Evolutionary conservation across 805 yeast genomes (phyloP), one percentile per base, ranked within the genome.

Genomic region (Scheffersomyces stipitis): DNA sequence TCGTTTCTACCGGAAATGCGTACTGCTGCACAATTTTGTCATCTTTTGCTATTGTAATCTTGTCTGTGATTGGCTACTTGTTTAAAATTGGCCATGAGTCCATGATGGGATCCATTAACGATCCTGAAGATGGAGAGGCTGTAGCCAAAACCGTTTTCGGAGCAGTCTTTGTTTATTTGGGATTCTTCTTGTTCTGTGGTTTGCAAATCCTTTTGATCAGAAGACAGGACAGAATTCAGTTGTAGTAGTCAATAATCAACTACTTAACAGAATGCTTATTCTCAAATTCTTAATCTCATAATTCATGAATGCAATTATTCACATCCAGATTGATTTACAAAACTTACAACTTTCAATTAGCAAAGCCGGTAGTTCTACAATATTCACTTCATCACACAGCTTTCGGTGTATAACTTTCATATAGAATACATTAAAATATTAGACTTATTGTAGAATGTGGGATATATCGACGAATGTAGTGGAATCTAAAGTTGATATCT

Each of bases 11-110:
- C 33, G 86, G 81, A 18, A 82, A 86, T 55, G 98, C 99, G 16
- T 91, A 96, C 86, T 88, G 86, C 62, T 91, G 99, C 61, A 91
- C 98, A 30, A 76, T 91, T 28, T 72, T 93, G 30, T 89, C 97
- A 33, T 89, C 93, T 12, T 91, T 91, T 60, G 99, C 95, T 40
- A 81, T 91, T 23, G 83, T 88, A 31, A 93, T 91, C 39, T 76
- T 91, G 32, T 75, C 95, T 8, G 85, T 86, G 38, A 78, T 91
- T 50, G 99, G 95, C 14, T 78, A 80, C 48, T 73, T 91, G 45
- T 91, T 93, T 70, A 72, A 83, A 49, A 69, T 69, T 24, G 86
- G 81, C 48, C 95, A 87, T 60, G 98, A 91, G 66, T 75, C 95
- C 15, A 83, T 91, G 85, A 82, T 89, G 69, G 99, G 99, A 4